phyloP scores from a whole-genome alignment of 2,329 filamentous ascomycete genomes.

The Ramularia endophylla region DNA sequence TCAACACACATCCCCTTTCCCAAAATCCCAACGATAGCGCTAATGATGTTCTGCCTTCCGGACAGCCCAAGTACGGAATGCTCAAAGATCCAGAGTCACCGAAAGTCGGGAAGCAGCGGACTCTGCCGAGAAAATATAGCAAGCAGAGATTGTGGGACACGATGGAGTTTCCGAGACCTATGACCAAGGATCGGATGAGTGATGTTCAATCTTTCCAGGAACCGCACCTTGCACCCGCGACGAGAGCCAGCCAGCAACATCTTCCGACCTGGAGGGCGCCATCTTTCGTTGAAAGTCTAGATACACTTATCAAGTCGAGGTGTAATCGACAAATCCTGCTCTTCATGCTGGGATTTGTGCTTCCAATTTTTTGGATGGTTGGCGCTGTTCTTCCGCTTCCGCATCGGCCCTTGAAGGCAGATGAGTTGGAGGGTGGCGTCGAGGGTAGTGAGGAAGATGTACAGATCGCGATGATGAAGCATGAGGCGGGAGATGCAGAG shows the following conservation, averaged over 20 bases:
- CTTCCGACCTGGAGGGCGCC: slow-evolving; percentile 30
- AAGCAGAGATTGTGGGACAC: slow-evolving; percentile 29
- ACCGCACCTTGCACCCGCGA: slow-evolving; percentile 27
- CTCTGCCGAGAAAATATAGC: slow-evolving; percentile 24
- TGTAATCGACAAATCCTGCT: slow-evolving; percentile 32
- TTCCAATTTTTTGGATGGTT: slow-evolving; percentile 32
- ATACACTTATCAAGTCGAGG: slow-evolving; percentile 27
- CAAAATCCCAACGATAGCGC: slow-evolving; percentile 5
- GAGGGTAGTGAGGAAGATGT: slow-evolving; percentile 25
- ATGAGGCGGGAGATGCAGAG: slow-evolving; percentile 26
- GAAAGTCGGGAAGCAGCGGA: slow-evolving; percentile 7
- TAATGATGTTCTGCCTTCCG: slow-evolving; percentile 23
- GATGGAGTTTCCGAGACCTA: slow-evolving; percentile 28
- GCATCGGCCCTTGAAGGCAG: slow-evolving; percentile 15
- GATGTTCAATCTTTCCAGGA: slow-evolving; percentile 14
- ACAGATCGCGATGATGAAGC: slow-evolving; percentile 24
- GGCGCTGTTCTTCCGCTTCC: slow-evolving; percentile 32
- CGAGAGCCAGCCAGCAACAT: slow-evolving; percentile 18
- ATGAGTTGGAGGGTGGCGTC: slow-evolving; percentile 19
- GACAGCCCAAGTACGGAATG: slow-evolving; percentile 24
- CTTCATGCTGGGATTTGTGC: slow-evolving; percentile 32
- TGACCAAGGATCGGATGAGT: slow-evolving; percentile 28
- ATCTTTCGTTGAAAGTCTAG: slow-evolving; percentile 30
- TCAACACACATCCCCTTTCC: slow-evolving; percentile 16
- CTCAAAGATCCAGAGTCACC: slow-evolving; percentile 20